A percentile compares a stretch with the other conserved stretches of the same genome.
Evolutionary conservation across 2,329 filamentous ascomycete genomes (phyloP).

Genomic region (Pseudopyrenochaeta lycopersici): DNA sequence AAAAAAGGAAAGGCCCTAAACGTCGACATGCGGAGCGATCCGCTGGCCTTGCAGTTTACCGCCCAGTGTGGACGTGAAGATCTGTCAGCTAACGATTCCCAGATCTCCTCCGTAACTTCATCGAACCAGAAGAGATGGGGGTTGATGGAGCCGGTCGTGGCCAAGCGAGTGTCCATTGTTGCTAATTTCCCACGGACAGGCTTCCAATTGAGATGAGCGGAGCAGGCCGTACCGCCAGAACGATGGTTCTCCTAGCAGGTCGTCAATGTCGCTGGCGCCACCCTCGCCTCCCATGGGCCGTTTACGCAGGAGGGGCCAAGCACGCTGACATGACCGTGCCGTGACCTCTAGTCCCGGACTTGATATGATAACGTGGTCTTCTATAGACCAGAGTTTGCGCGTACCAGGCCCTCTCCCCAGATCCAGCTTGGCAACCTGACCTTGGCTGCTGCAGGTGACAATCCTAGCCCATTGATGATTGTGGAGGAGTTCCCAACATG

Average conservation of each 20-base stretch:
- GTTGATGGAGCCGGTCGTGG: conserved; percentile 6
- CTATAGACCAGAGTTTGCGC: conserved; percentile 36
- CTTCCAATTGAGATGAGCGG: conserved; percentile 26
- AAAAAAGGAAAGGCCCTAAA: conserved; percentile 32
- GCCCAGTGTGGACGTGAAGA: conserved; percentile 26
- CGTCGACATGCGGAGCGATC: conserved; percentile 43
- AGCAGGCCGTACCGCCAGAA: conserved; percentile 28
- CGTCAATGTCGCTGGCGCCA: conserved; percentile 28
- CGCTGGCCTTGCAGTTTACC: conserved; percentile 31
- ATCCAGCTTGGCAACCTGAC: conserved; percentile 28
- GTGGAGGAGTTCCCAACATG: conserved; percentile 36
- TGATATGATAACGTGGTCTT: conserved; percentile 32
- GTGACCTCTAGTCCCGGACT: conserved; percentile 29
- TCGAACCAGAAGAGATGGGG: conserved; percentile 8
- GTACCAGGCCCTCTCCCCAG: conserved; percentile 24
- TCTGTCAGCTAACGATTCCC: conserved; percentile 21
- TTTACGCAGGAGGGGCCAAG: conserved; percentile 28
- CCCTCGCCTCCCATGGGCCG: conserved; percentile 27
- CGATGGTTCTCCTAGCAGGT: conserved; percentile 23
- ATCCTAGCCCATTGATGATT: conserved; percentile 21
- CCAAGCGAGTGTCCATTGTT: conserved; percentile 20
- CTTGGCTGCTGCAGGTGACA: conserved; percentile 37
- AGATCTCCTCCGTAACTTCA: conserved; percentile 13
- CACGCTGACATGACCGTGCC: conserved; percentile 27
- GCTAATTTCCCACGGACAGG: conserved; percentile 19